Evolutionary conservation across 371 early-diverging fungal genomes (phyloP).

Genomic region (Syncephalastrum racemosum): DNA sequence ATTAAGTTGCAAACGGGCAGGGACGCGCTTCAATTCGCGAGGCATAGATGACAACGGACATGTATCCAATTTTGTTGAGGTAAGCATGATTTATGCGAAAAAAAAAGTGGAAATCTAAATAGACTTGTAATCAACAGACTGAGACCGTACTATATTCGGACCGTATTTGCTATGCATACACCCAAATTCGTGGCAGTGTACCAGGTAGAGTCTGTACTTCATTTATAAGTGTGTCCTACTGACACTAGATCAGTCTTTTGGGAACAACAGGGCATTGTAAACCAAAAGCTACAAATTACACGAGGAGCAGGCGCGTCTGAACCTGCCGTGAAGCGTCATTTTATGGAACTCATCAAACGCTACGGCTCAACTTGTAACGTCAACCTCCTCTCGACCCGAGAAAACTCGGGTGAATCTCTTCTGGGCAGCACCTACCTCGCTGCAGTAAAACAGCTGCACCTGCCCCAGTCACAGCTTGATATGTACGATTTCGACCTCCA

Average conservation of each 20-base stretch:
- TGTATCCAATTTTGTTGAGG: conserved; percentile 98
- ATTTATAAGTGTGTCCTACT: background rate
- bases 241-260: conserved; percentile 74
- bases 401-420: conserved; percentile 64
- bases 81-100: conserved; percentile 16
- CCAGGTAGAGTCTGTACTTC: conserved; percentile 51
- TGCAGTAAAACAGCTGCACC: conserved; percentile 48
- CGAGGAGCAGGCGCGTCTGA: conserved; percentile 66
- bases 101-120: background rate
- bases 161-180: conserved; percentile 63
- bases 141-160: conserved; percentile 72
- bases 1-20: conserved; percentile 92
- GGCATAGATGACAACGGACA: conserved; percentile 97
- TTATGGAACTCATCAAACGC: conserved; percentile 70
- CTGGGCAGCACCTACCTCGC: conserved; percentile 71
- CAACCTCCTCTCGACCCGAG: conserved; percentile 78
- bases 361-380: conserved; percentile 80
- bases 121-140: conserved; percentile 42
- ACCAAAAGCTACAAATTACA: conserved; percentile 79
- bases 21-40: conserved; percentile 93
- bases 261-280: conserved; percentile 88
- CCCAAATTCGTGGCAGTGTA: conserved; percentile 93
- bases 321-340: conserved; percentile 82
- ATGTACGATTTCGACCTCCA: conserved; percentile 88
- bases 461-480: conserved; percentile 24